Evolutionary conservation across 23 red algal species (phyloP).

Genomic region (Gracilariopsis chorda): DNA sequence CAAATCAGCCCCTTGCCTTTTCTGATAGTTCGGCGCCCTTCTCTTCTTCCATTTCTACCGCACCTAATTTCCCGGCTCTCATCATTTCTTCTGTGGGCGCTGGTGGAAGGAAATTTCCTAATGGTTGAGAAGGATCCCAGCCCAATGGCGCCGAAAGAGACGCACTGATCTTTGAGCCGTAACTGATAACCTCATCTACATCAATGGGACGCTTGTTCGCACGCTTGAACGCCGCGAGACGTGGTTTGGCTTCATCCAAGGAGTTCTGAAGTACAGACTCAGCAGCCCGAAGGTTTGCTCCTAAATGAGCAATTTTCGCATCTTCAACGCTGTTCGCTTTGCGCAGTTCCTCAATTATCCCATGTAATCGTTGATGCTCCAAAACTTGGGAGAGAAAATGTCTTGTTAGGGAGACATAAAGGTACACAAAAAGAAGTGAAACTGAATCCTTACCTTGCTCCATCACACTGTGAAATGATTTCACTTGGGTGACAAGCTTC

Average conservation of each 20-base stretch:
- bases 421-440: background rate
- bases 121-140: conserved; percentile 54
- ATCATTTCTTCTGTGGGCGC: conserved; percentile 68
- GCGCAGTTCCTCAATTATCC: conserved; percentile 54
- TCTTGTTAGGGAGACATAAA: background rate
- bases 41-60: conserved; percentile 3
- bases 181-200: conserved; percentile 63
- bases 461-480: conserved; percentile 22
- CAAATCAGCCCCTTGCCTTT: background rate
- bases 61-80: conserved; percentile 43
- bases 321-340: conserved; percentile 57
- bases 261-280: conserved; percentile 64
- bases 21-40: background rate
- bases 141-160: conserved; percentile 43
- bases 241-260: conserved; percentile 51
- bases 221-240: conserved; percentile 38
- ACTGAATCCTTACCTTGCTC: conserved; percentile 44
- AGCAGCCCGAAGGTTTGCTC: conserved; percentile 36
- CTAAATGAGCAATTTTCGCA: conserved; percentile 43
- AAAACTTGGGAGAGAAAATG: background rate
- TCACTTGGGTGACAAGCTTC: conserved; percentile 37
- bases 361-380: conserved; percentile 55
- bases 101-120: conserved; percentile 47
- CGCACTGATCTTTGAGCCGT: conserved; percentile 62
- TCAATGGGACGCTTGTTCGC: conserved; percentile 65